Evolutionary conservation across 1,284 basidiomycete genomes (phyloP), one percentile per base, ranked within the genome.

Genomic region (Cystobasidiaceae sp.): DNA sequence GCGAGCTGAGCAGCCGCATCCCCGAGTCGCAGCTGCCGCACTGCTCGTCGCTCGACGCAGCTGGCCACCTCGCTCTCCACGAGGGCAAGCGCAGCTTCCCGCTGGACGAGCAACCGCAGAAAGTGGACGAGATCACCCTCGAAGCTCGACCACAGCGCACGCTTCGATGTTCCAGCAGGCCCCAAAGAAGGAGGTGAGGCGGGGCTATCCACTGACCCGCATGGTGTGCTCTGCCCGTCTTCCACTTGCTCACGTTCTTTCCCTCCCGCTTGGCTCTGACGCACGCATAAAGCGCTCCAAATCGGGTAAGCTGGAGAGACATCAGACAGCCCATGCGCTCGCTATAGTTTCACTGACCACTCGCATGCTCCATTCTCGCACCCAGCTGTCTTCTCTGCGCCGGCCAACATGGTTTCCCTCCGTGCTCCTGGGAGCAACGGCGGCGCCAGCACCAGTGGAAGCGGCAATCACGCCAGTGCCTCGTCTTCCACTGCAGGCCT

Each of bases 331-430:
- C n/a, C n/a, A n/a, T n/a, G n/a, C n/a, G n/a, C n/a, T n/a, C 27
- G 15, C 44, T 15, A 21, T 25, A 3, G 11, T 8, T 13, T 23
- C 13, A n/a, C 11, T 15, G 19, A 21, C 3, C 13, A 23, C 44
- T 46, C 44, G 27, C 13, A 41, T 39, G 19, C 54, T 43, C 21
- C 46, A 5, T 21, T 1, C 19, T 48, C 44, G 2, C n/a, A n/a
- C 46, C 23, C 61, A 64, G 61, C 61, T 19, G 39, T 34, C 3
- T 55, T 64, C 61, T 64, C 61, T 28, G 52, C 52, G 21, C 61
- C 61, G 8, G 51, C 52, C 39, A 64, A 64, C 44, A 64, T 64
- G 61, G 25, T 64, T 27, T 44, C 51, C n/a, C 48, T 64, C 34
- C 48, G 60, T n/a, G n/a, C n/a, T n/a, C n/a, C n/a, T n/a, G n/a